Evolutionary conservation across 176 grass and related monocot genomes (phyloP).

Genomic region (Bothriochloa decipiens): DNA sequence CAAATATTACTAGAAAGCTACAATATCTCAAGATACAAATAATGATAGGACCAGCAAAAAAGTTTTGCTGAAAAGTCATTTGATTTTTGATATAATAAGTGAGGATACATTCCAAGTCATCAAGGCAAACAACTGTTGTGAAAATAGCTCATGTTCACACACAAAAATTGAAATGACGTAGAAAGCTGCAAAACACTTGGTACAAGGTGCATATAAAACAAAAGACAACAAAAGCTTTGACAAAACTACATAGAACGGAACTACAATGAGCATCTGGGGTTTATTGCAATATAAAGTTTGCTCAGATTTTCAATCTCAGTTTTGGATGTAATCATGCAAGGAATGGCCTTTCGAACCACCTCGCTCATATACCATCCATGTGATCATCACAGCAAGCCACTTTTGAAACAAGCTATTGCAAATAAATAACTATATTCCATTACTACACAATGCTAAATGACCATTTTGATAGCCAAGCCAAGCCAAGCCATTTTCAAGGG

Average conservation of each 20-base stretch:
- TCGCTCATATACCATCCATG: conserved; percentile 28
- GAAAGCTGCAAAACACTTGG: not conserved
- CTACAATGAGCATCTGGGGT: not conserved
- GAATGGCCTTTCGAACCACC: not conserved
- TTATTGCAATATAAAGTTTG: not conserved
- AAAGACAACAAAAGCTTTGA: not conserved
- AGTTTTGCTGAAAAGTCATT: not conserved
- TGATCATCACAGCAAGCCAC: conserved; percentile 11
- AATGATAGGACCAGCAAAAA: not conserved
- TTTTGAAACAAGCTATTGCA: not conserved
- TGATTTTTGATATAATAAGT: not conserved
- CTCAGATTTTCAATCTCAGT: conserved; percentile 6
- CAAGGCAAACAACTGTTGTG: not conserved
- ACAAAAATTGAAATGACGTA: not conserved
- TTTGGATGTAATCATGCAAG: conserved; percentile 34
- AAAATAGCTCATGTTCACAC: not conserved
- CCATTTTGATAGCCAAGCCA: not conserved
- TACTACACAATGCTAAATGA: not conserved
- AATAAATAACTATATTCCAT: not conserved
- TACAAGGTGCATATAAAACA: not conserved
- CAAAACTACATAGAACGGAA: not conserved
- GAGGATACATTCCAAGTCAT: not conserved
- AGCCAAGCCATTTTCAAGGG: not conserved
- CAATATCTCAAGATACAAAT: not conserved
- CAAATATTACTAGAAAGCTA: not conserved